These are phyloP conservation scores for Pachysandra terminalis DNA, from an alignment of 164 flowering plant species.

Conservation along the genomic window DNA sequence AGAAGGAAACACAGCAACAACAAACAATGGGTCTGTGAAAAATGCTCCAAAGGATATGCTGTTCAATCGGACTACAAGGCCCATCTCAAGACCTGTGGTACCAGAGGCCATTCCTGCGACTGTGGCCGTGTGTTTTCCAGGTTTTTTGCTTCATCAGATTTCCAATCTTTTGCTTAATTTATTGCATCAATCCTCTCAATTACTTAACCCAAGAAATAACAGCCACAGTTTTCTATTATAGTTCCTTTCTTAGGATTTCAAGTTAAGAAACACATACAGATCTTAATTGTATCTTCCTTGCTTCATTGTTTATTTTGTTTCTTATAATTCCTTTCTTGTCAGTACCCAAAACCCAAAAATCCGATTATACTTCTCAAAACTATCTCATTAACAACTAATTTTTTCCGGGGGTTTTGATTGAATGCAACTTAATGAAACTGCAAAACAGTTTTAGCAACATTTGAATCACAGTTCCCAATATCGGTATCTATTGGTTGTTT, in stretches of 20 bases:
- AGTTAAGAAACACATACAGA: too few relatives aligned
- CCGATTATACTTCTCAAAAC: not conserved
- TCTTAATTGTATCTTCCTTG: not conserved
- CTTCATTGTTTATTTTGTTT: not conserved
- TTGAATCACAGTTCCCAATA: conserved; percentile 2
- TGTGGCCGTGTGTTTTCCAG: conserved; percentile 97
- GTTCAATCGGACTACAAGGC: conserved; percentile 98
- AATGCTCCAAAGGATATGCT: conserved; percentile 91
- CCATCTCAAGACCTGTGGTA: conserved; percentile 96
- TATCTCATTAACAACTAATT: not conserved
- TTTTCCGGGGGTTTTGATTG: not conserved
- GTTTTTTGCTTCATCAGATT: conserved; percentile 24
- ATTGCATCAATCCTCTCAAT: not conserved
- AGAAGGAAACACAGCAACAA: conserved; percentile 83
- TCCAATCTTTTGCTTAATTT: too few relatives aligned
- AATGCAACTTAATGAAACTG: not conserved
- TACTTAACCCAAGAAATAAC: not conserved
- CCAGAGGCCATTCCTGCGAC: conserved; percentile 95
- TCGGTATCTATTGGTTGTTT: not conserved
- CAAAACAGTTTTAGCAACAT: not conserved
- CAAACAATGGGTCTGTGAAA: conserved; percentile 92
- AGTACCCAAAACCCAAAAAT: not conserved
- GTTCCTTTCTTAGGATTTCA: not conserved
- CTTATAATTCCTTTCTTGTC: not conserved
- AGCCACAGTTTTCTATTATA: not conserved